phyloP scores from a whole-genome alignment of 768 basidiomycete species.

The Daedalea quercina region DNA sequence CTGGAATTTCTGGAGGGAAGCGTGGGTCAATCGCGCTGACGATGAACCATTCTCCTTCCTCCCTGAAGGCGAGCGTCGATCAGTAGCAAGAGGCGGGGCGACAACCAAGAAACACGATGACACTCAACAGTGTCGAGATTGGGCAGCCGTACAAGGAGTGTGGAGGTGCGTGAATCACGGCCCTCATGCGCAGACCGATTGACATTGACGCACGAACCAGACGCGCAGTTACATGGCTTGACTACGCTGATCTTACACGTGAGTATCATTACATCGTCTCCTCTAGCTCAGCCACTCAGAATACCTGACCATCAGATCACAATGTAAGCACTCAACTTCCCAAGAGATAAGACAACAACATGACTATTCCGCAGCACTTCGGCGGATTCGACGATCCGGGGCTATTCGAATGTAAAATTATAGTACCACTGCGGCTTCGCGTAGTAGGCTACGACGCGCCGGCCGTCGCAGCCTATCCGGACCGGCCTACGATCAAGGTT shows the following conservation, averaged over 20 bases:
- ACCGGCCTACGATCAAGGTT: constrained; percentile 45
- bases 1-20: constrained; percentile 1
- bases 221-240: constrained; percentile 20
- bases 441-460: constrained; percentile 20
- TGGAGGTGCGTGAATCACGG: constrained; percentile 12
- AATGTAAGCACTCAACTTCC: constrained; percentile 4
- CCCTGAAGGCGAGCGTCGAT: neutral
- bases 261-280: neutral
- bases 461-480: constrained; percentile 15
- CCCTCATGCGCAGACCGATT: neutral
- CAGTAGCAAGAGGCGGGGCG: too few species aligned
- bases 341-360: neutral
- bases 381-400: constrained; percentile 5
- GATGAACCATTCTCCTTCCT: neutral
- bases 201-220: neutral
- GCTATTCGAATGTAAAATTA: constrained; percentile 38
- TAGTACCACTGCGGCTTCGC: constrained; percentile 46
- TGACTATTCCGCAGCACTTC: neutral
- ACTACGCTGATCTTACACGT: constrained; percentile 15
- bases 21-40: neutral
- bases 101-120: neutral
- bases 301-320: neutral
- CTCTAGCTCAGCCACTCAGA: neutral
- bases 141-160: constrained; percentile 21
- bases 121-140: constrained; percentile 13